Evolutionary conservation across 345 rosid species (phyloP).

Genomic region (Gossypium sturtianum): DNA sequence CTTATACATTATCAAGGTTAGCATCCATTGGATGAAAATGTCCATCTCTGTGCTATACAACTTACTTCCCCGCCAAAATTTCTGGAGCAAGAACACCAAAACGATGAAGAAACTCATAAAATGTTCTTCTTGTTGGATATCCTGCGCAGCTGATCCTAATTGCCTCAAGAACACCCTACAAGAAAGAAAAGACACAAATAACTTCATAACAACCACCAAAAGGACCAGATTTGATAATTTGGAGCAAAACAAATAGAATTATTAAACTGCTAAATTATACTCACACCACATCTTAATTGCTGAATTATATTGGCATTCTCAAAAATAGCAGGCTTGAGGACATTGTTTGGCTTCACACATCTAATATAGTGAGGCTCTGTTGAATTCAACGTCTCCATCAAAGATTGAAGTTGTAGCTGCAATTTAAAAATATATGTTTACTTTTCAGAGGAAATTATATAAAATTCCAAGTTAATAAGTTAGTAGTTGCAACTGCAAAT

Average conservation of each 20-base stretch:
- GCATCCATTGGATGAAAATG: not conserved
- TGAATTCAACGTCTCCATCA: conserved; percentile 91
- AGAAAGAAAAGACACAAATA: not conserved
- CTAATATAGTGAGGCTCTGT: conserved; percentile 99
- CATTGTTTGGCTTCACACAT: conserved; percentile 99
- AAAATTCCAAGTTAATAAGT: not conserved
- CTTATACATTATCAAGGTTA: not conserved
- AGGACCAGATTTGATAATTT: not conserved
- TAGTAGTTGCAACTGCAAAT: not conserved
- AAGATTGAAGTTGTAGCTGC: conserved; percentile 96
- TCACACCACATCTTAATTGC: conserved; percentile 98
- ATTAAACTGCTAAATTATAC: conserved; percentile 32
- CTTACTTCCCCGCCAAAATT: conserved; percentile 71
- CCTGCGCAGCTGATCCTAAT: conserved; percentile 84
- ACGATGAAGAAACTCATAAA: conserved; percentile 71
- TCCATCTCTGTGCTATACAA: conserved; percentile 4
- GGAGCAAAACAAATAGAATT: conserved; percentile 6
- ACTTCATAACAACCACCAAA: conserved; percentile 15
- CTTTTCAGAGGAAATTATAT: conserved; percentile 16
- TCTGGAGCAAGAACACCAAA: conserved; percentile 71
- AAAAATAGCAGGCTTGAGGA: conserved; percentile 90
- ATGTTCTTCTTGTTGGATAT: conserved; percentile 74
- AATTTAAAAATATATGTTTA: conserved; percentile 19
- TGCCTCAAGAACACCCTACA: conserved; percentile 88
- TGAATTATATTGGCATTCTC: conserved; percentile 90